Evolutionary conservation across 768 basidiomycete genomes (phyloP), one percentile per base, ranked within the genome.

Genomic region (Termitomyces bulborhizus): DNA sequence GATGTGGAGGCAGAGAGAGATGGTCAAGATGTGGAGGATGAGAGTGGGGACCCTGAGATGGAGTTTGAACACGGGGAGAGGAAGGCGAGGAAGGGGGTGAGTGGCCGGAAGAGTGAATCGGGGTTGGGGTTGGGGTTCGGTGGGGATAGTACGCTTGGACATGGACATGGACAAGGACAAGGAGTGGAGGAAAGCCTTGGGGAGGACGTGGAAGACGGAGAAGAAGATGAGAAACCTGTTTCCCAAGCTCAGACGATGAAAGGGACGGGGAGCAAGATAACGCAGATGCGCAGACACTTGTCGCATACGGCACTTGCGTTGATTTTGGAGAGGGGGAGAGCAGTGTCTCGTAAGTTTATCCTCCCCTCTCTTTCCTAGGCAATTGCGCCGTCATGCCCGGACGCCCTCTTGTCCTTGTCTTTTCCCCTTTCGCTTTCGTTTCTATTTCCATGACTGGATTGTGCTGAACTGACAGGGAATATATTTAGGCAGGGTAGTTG

Each of bases 251-350:
- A 12, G 39, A 36, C 44, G 40, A 41, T 15, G 29, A 40, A 31
- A 48, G 46, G 13, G 24, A 54, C 12, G 5, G 13, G 2, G 48
- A 52, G 29, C 21, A 42, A 8, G 54, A 1, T 16, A 13, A 55
- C 18, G 27, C 43, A 26, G 24, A 44, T 2, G 40, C 46, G 6
- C 41, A 48, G 46, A 42, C 84, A 83, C 58, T 69, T 95, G 21
- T 93, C 88, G 49, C 90, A 94, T 68, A 77, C 85, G 3, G 86
- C 88, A 5, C 76, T 94, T 32, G 78, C 84, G 1, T 77, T 93
- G 37, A 80, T 94, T 52, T 76, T 95, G 37, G 91, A 93, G 70
- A 80, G 92, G 39, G 93, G 91, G 6, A 79, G 92, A 36, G 81
- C 85, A 7, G 76, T 92, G 51, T 83, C 81, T 24, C 79, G 86